Evolutionary conservation across 768 basidiomycete genomes (phyloP), one percentile per base, ranked within the genome.

Genomic region (Gymnopilus dilepis): DNA sequence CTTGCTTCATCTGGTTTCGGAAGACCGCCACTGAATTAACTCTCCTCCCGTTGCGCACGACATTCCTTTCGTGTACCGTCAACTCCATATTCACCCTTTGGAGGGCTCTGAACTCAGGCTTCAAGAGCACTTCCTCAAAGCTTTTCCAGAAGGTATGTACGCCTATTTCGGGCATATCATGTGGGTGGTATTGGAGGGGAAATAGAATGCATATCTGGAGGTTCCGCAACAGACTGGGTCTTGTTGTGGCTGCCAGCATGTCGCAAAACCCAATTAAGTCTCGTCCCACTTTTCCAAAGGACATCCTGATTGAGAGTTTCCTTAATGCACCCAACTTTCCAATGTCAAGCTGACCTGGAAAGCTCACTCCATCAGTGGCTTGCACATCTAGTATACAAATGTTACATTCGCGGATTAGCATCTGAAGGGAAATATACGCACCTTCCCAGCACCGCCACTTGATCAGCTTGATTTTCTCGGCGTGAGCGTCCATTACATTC

Each of bases 371-470:
- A 26, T 58, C 41, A 2, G 24, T 28, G 12, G 60, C 41, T n/a
- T 55, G 62, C 0, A 58, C 48, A 33, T 65, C 64, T 63, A 31
- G 21, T 28, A 38, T 21, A 33, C 19, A 24, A 22, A 31, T 21
- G 43, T 45, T 19, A 37, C n/a, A 28, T 15, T 50, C 33, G 21
- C 24, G 15, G 22, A 22, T 21, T 21, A 24, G 17, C 13, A 47
- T 11, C 17, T 5, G 37, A 37, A 17, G 21, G 22, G 9, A 9
- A 33, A 61, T 31, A 41, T 41, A 37, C 51, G 11, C 30, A 67
- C 64, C 67, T 63, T 66, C 67, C 65, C 67, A 66, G 43, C 67
- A 68, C 8, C 65, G 65, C 67, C 67, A 68, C 26, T 59, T 66
- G 43, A 68, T 64, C 37, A 68, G 8, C n/a, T 63, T 66, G 24